A percentile compares a stretch with the other conserved stretches of the same genome.
Conservation (phyloP, 495 filamentous ascomycete genomes). For the Aspergillus cavernicola region DNA sequence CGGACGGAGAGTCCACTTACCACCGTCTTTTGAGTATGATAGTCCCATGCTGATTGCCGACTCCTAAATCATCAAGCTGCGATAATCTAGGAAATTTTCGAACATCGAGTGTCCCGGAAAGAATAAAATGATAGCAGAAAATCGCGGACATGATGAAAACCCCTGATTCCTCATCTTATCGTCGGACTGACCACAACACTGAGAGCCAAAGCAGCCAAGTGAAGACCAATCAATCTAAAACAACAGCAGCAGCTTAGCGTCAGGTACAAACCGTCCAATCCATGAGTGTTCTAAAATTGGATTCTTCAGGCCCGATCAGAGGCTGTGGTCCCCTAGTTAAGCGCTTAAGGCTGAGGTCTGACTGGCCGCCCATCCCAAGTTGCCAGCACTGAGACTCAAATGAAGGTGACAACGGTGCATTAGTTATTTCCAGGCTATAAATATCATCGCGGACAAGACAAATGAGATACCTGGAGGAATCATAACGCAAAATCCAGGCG, state of each 20-base stretch:
- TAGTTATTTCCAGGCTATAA: not conserved
- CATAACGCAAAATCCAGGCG: not conserved
- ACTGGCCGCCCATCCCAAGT: not conserved
- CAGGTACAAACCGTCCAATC: not conserved
- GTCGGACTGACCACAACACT: too few relatives aligned
- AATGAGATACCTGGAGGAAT: not conserved
- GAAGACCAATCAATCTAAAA: not conserved
- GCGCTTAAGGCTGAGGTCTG: constrained; percentile 3
- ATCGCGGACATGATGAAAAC: too few relatives aligned
- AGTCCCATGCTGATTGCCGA: too few relatives aligned
- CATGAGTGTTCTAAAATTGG: constrained; percentile 1
- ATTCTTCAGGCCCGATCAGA: not conserved
- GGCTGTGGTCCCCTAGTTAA: not conserved
- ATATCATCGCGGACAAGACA: not conserved
- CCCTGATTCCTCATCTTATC: too few relatives aligned
- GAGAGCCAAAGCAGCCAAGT: not conserved
- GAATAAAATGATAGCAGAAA: too few relatives aligned
- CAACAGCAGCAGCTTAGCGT: not conserved
- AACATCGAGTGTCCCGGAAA: too few relatives aligned
- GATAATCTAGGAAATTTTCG: too few relatives aligned
- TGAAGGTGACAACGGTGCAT: not conserved
- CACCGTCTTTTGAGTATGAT: too few relatives aligned
- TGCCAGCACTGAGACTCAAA: not conserved
- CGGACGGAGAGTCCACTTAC: too few relatives aligned
- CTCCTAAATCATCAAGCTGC: too few relatives aligned